These are phyloP conservation scores for Colletotrichum cordylinicola DNA, from an alignment of 2,329 filamentous ascomycete species.

Conservation along the genomic window DNA sequence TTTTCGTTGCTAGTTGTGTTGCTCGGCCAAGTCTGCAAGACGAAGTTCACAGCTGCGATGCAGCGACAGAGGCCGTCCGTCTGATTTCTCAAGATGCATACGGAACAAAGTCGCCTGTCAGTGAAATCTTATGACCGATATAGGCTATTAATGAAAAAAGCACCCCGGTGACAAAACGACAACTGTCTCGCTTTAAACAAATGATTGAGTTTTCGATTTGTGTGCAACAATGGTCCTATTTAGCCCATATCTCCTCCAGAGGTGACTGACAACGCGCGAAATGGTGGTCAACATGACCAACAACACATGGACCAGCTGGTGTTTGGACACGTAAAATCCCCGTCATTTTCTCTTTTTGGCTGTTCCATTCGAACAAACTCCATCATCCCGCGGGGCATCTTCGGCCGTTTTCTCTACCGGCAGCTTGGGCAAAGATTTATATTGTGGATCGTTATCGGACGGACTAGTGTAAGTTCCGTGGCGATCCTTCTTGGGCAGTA, in stretches of 20 bases:
- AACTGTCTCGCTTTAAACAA: neutral
- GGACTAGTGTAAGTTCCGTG: neutral
- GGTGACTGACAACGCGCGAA: neutral
- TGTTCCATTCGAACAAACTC: neutral
- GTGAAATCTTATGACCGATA: neutral
- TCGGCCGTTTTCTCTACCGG: neutral
- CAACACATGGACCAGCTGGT: neutral
- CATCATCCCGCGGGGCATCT: rapidly evolving
- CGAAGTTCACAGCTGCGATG: neutral
- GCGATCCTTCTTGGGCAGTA: neutral
- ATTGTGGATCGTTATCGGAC: rapidly evolving
- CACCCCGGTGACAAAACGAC: neutral
- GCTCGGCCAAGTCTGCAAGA: neutral
- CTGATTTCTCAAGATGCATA: neutral
- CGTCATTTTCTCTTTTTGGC: neutral
- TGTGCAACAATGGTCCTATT: too few species aligned
- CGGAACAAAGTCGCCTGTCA: neutral
- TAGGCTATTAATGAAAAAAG: rapidly evolving
- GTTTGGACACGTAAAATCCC: neutral
- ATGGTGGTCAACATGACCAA: neutral
- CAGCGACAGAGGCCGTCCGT: neutral
- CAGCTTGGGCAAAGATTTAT: neutral
- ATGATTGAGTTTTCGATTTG: neutral
- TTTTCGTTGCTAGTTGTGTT: too few species aligned
- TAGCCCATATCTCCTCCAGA: neutral